A percentile compares a stretch with the other conserved stretches of the same genome.
These are phyloP conservation scores for Boletus coccyginus DNA, from an alignment of 768 basidiomycete species.

Conservation along the genomic window DNA sequence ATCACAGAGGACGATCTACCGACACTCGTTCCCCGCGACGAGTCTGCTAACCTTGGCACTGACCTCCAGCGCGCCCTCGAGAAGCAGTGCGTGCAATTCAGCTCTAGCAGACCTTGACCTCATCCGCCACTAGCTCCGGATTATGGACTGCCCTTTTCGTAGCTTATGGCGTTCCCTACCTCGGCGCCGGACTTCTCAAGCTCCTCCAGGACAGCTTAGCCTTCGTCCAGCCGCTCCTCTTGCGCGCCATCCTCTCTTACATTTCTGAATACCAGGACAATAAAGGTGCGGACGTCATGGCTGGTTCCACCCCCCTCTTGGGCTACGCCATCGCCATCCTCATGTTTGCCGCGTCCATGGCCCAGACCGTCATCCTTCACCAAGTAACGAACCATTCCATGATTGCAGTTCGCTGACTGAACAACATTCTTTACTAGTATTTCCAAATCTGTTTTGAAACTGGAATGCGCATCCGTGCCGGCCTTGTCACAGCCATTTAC, in stretches of 20 bases:
- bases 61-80: slow-evolving; percentile 60
- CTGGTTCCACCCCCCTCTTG: slow-evolving; percentile 41
- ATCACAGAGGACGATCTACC: slow-evolving; percentile 89
- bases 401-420: not conserved
- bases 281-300: slow-evolving; percentile 28
- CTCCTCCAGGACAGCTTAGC: slow-evolving; percentile 75
- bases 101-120: not conserved
- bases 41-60: slow-evolving; percentile 63
- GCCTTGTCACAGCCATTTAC: slow-evolving; percentile 84
- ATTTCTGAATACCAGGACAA: slow-evolving; percentile 73
- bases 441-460: slow-evolving; percentile 82
- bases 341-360: slow-evolving; percentile 82
- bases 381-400: slow-evolving; percentile 46
- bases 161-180: slow-evolving; percentile 79
- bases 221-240: slow-evolving; percentile 85
- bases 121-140: slow-evolving; percentile 41
- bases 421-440: slow-evolving; percentile 47
- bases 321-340: slow-evolving; percentile 73
- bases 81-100: slow-evolving; percentile 51
- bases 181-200: slow-evolving; percentile 62
- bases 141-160: slow-evolving; percentile 72
- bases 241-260: slow-evolving; percentile 75
- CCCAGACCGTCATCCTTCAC: slow-evolving; percentile 77
- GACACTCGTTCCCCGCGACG: slow-evolving; percentile 62
- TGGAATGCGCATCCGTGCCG: slow-evolving; percentile 92